A percentile compares a stretch with the other conserved stretches of the same genome.
These are phyloP conservation scores for Talaromyces amestolkiae DNA, from an alignment of 2,329 filamentous ascomycete species.

Conservation along the genomic window DNA sequence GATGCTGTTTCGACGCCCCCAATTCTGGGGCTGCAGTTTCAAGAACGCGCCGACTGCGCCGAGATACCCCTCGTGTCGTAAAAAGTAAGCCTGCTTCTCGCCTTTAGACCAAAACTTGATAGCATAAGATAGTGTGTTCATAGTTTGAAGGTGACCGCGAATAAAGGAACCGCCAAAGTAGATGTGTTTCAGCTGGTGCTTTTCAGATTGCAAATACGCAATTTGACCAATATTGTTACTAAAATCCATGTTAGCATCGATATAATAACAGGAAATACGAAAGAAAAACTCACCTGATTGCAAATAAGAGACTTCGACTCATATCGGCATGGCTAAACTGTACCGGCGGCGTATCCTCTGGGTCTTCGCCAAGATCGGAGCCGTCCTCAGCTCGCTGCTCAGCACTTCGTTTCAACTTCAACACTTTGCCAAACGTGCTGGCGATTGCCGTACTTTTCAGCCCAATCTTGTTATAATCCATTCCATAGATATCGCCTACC, in stretches of 20 bases:
- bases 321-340: slow-evolving; percentile 80
- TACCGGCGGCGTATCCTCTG: slow-evolving; percentile 22
- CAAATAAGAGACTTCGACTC: slow-evolving; percentile 85
- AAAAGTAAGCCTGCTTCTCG: slow-evolving; percentile 89
- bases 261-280: neutral
- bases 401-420: slow-evolving; percentile 83
- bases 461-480: slow-evolving; percentile 93
- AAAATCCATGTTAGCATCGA: slow-evolving; percentile 4
- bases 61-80: slow-evolving; percentile 93
- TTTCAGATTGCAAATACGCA: slow-evolving; percentile 93
- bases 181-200: slow-evolving; percentile 85
- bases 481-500: slow-evolving; percentile 96
- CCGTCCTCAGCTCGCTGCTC: slow-evolving; percentile 75
- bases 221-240: slow-evolving; percentile 99
- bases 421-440: slow-evolving; percentile 94
- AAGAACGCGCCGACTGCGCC: slow-evolving; percentile 92
- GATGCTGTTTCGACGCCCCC: slow-evolving; percentile 79
- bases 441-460: slow-evolving; percentile 95
- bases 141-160: slow-evolving; percentile 91
- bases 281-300: slow-evolving; percentile 59
- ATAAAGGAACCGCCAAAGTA: slow-evolving; percentile 99
- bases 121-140: slow-evolving; percentile 94
- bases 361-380: slow-evolving; percentile 36
- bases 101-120: slow-evolving; percentile 98
- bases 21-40: slow-evolving; percentile 84